phyloP scores from a whole-genome alignment of 257 asterid genomes.

The Striga asiatica region DNA sequence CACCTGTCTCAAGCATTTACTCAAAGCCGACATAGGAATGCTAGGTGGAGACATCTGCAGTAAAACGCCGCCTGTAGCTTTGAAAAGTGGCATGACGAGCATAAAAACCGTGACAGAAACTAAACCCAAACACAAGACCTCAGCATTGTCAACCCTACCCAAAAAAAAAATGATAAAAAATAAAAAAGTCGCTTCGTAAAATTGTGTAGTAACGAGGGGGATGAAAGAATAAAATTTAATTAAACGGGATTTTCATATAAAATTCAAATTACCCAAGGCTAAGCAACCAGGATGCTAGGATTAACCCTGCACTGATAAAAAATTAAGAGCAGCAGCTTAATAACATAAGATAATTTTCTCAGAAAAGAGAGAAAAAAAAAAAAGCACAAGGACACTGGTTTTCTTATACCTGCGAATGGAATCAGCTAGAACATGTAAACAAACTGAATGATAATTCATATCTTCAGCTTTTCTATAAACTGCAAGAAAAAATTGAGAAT shows the following conservation, averaged over 20 bases:
- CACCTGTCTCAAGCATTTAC: constrained; percentile 94
- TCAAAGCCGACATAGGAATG: constrained; percentile 71
- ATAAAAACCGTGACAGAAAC: constrained; percentile 81
- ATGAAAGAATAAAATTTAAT: background rate
- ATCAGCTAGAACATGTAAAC: constrained; percentile 92
- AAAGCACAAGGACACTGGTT: background rate
- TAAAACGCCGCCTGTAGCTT: constrained; percentile 67
- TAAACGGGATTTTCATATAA: background rate
- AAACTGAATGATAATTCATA: constrained; percentile 91
- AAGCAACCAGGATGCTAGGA: constrained; percentile 92
- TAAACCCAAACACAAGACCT: constrained; percentile 85
- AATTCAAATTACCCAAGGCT: constrained; percentile 67
- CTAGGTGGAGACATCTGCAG: constrained; percentile 83
- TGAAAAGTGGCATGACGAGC: constrained; percentile 90
- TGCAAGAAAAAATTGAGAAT: constrained; percentile 24
- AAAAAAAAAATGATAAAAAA: background rate
- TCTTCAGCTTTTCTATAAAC: constrained; percentile 92
- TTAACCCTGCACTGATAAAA: constrained; percentile 87
- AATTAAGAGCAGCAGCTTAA: constrained; percentile 20
- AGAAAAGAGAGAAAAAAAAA: background rate
- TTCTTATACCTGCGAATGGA: constrained; percentile 78
- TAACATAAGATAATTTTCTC: background rate
- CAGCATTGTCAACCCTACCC: constrained; percentile 78
- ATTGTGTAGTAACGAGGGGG: background rate
- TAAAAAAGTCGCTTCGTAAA: background rate